Evolutionary conservation across 352 stramenopile species (phyloP), one percentile per base, ranked within the genome.

Genomic region (Globisporangium orthogonon): DNA sequence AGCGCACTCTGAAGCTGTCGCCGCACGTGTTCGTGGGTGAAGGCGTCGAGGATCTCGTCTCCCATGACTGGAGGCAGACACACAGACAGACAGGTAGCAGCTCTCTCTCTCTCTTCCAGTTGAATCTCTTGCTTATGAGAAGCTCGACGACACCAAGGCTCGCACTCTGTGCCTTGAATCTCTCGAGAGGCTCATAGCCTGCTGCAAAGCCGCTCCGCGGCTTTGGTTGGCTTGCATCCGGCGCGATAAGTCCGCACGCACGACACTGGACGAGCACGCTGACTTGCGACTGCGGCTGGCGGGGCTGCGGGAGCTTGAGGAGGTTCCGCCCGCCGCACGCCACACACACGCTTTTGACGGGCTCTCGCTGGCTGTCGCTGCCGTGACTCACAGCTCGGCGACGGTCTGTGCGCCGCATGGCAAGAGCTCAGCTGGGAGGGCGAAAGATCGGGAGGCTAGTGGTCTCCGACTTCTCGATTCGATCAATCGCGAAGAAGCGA

Each of bases 321-420:
- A 76, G 51, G 31, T 79, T 79, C 50, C 65, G 67, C 30, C 67
- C 70, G 7, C 75, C 78, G 35, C 78, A 88, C 28, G 69, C 73
- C 33, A 88, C 63, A 46, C 78, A 88, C 30, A 73, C 77, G 65
- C 75, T 76, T 30, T 63, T 64, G 11, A 70, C 53, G 23, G 47
- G 35, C 50, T 63, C 44, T 6, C 66, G 55, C 15, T 33, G 53
- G n/a, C n/a, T 43, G 35, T 23, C 60, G 49, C 4, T 55, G 29
- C 4, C 50, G 52, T n/a, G 35, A 31, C 47, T 56, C 56, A 30
- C 56, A 18, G 39, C 49, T 45, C 37, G 50, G 40, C 40, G 49
- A 4, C 49, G 56, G 29, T 62, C 49, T 1, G 18, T 31, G 31
- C 56, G 49, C 7, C 31, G 41, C 56, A 56, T 62, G 35, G 17